A percentile compares a stretch with the other conserved stretches of the same genome.
Conservation (phyloP, 495 filamentous ascomycete genomes). For the Daldinia bambusicola region DNA sequence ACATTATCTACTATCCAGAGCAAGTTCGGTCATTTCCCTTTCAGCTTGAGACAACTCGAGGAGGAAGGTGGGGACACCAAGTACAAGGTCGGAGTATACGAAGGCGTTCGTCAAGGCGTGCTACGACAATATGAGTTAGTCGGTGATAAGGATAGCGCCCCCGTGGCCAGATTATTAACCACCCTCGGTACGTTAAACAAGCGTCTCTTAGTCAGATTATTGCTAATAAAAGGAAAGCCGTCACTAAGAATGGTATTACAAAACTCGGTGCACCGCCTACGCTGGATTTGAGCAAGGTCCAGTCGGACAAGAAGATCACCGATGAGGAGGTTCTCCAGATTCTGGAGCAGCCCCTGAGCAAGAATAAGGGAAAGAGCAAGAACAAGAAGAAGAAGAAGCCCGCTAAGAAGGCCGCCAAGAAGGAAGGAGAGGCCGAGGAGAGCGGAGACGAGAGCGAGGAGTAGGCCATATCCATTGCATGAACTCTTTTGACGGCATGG, state of each 20-base stretch:
- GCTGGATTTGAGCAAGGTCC: slow-evolving; percentile 78
- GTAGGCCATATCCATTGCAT: slow-evolving; percentile 35
- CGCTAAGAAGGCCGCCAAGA: slow-evolving; percentile 70
- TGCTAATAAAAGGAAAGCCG: slow-evolving; percentile 66
- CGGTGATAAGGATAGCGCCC: slow-evolving; percentile 85
- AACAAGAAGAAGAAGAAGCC: slow-evolving; percentile 90
- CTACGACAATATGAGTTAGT: slow-evolving; percentile 95
- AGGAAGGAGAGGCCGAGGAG: slow-evolving; percentile 50
- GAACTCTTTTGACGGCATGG: slow-evolving; percentile 4
- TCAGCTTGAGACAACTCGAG: slow-evolving; percentile 95
- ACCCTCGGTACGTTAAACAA: slow-evolving; percentile 80
- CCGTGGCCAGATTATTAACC: slow-evolving; percentile 86
- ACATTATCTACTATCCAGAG: slow-evolving; percentile 91
- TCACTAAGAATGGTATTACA: slow-evolving; percentile 96
- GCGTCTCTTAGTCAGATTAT: slow-evolving; percentile 23
- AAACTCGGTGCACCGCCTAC: slow-evolving; percentile 80
- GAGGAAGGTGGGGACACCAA: slow-evolving; percentile 92
- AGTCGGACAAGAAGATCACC: slow-evolving; percentile 96
- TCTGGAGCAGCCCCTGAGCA: slow-evolving; percentile 83
- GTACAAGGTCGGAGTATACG: slow-evolving; percentile 81
- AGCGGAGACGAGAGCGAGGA: slow-evolving; percentile 49
- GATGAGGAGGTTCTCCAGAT: slow-evolving; percentile 96
- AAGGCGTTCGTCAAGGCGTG: slow-evolving; percentile 91
- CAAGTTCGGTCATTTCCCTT: slow-evolving; percentile 98
- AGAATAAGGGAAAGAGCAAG: slow-evolving; percentile 81